Conservation (phyloP, 208 protist species). For the Acanthamoeba lenticulata region DNA sequence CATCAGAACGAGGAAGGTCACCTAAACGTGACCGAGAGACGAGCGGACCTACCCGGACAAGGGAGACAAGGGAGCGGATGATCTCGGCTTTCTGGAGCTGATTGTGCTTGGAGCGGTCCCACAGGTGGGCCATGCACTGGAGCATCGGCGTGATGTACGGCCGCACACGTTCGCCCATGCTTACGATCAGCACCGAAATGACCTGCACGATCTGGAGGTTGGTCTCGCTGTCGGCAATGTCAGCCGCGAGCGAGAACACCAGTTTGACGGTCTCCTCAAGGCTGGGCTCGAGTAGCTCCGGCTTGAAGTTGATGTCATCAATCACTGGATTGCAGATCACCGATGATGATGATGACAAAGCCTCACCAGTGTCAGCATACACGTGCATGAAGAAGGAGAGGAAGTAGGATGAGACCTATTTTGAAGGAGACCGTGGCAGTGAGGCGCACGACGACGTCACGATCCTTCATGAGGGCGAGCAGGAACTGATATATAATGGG, state of each 20-base stretch:
- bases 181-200: slow-evolving; percentile 40
- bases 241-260: slow-evolving; percentile 27
- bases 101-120: slow-evolving; percentile 53
- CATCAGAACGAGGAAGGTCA: not conserved
- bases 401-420: not conserved
- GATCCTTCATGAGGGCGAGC: not conserved
- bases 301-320: slow-evolving; percentile 52
- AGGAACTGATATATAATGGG: slow-evolving; percentile 42
- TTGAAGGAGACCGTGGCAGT: slow-evolving; percentile 24
- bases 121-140: slow-evolving; percentile 39
- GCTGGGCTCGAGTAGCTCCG: slow-evolving; percentile 3
- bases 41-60: not conserved
- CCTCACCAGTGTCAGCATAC: too few relatives aligned
- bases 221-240: slow-evolving; percentile 58
- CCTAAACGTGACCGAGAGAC: not conserved
- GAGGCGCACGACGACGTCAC: slow-evolving; percentile 41
- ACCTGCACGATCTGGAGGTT: slow-evolving; percentile 60
- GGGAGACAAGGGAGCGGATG: slow-evolving; percentile 34
- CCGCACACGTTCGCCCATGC: slow-evolving; percentile 42
- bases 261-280: slow-evolving; percentile 25
- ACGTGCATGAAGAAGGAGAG: not conserved
- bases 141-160: slow-evolving; percentile 9
- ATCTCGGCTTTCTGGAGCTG: slow-evolving; percentile 44
- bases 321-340: too few relatives aligned
- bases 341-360: too few relatives aligned